Evolutionary conservation across 179 eudicot species (phyloP).

Genomic region (Beta lomatogona): DNA sequence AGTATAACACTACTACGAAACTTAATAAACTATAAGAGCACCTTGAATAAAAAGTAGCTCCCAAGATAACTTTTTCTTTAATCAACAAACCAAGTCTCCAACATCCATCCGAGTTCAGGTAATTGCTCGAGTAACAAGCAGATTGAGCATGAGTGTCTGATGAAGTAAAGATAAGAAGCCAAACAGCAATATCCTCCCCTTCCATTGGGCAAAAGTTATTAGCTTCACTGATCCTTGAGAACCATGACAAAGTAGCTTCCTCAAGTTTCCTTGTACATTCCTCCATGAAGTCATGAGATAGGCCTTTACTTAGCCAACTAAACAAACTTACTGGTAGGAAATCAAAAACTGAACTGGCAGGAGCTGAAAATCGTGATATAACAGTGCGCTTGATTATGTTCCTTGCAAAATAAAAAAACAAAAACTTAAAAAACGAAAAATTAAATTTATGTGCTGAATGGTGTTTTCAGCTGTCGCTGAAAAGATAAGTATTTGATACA

Average conservation of each 20-base stretch:
- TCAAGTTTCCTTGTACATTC: slow-evolving; percentile 44
- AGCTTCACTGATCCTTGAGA: slow-evolving; percentile 33
- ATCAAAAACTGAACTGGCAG: slow-evolving; percentile 53
- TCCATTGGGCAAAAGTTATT: slow-evolving; percentile 30
- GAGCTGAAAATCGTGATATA: slow-evolving; percentile 70
- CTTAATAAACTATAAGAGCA: slow-evolving; percentile 24
- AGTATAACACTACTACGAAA: not conserved
- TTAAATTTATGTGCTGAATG: not conserved
- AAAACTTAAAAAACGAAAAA: not conserved
- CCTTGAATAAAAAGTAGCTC: slow-evolving; percentile 71
- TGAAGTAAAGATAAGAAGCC: slow-evolving; percentile 63
- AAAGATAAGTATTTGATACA: slow-evolving; percentile 1
- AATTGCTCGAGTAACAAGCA: slow-evolving; percentile 37
- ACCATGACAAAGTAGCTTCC: slow-evolving; percentile 52
- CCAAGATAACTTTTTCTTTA: slow-evolving; percentile 58
- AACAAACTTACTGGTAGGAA: slow-evolving; percentile 65
- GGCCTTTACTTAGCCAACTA: slow-evolving; percentile 50
- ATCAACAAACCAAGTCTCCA: slow-evolving; percentile 86
- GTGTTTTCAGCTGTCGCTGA: not conserved
- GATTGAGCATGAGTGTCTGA: slow-evolving; percentile 38
- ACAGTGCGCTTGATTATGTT: slow-evolving; percentile 62
- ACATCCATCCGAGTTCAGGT: slow-evolving; percentile 34
- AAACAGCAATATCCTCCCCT: slow-evolving; percentile 60
- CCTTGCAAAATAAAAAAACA: slow-evolving; percentile 50
- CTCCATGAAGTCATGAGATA: slow-evolving; percentile 29